Conservation (phyloP, 2,329 filamentous ascomycete genomes). For the Phaeosphaeriaceae sp. region DNA sequence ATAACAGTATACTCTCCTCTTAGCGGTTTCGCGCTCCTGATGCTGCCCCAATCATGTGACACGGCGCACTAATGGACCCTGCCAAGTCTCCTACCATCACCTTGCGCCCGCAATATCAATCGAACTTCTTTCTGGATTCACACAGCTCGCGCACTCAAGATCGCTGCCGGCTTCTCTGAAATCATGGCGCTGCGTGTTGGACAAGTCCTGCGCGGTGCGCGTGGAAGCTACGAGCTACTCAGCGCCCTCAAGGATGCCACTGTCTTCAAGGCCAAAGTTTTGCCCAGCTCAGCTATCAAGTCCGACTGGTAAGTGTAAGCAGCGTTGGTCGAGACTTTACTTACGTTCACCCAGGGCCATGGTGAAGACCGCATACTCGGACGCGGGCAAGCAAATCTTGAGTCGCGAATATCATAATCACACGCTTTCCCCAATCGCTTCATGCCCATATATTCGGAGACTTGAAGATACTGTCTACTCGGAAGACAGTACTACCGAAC, state of each 20-base stretch:
- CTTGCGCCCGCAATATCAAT: too few relatives aligned
- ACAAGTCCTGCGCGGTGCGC: constrained; percentile 18
- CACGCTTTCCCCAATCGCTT: constrained; percentile 14
- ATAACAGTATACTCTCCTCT: too few relatives aligned
- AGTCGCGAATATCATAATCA: constrained; percentile 26
- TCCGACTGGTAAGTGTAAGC: constrained; percentile 11
- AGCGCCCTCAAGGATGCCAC: constrained; percentile 17
- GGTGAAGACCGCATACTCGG: constrained; percentile 18
- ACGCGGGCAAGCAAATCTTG: constrained; percentile 12
- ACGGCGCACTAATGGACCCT: too few relatives aligned
- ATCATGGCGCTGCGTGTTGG: constrained; percentile 18
- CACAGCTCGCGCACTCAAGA: not conserved
- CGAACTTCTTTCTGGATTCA: too few relatives aligned
- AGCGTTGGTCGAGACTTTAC: not conserved
- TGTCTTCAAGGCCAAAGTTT: constrained; percentile 23
- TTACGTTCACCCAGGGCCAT: constrained; percentile 16
- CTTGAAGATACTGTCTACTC: constrained; percentile 19
- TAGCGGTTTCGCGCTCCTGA: too few relatives aligned
- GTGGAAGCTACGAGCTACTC: constrained; percentile 22
- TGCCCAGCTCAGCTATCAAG: not conserved
- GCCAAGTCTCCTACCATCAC: too few relatives aligned
- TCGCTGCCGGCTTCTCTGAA: not conserved
- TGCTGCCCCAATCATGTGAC: too few relatives aligned
- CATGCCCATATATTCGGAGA: constrained; percentile 23
- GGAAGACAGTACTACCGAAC: constrained; percentile 6